Evolutionary conservation across 179 eudicot genomes (phyloP), one percentile per base, ranked within the genome.

Genomic region (Corrigiola litoralis): DNA sequence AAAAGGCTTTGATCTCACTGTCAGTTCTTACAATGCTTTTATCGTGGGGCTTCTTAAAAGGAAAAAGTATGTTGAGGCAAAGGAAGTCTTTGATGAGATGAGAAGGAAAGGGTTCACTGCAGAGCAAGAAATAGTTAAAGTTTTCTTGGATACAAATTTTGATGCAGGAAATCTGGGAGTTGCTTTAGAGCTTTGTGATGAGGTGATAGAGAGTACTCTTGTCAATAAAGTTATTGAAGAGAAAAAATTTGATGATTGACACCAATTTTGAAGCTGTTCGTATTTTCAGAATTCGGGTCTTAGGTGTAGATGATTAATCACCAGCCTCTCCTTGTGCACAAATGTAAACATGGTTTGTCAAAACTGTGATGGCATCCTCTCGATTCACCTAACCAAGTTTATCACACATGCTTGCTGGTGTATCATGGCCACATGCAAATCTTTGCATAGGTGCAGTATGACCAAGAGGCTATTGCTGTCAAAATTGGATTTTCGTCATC

Each of bases 141-240:
- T 80, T 59, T 92, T 89, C 53, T 70, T 85, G 31, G 97, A 92
- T 69, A 72, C 67, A 71, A 80, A 66, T 68, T 85, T 82, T 69
- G 77, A 80, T 33, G 87, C 84, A 32, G 92, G 92, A 68, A 78
- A 86, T 60, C 52, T 84, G 58, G 88, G 77, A 45, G 42, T 68
- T 72, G 75, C 89, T 63, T 81, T 87, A 50, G 85, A 79, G 72
- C 86, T 84, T 65, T 86, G 98, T 78, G 95, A 92, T 76, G 95
- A 89, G 70, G 76, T 73, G 20, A 67, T 81, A 29, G 92, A 87
- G 77, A 78, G 77, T 24, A 71, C 75, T 33, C 74, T 85, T 28
- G 31, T 41, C 47, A 79, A 78, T 56, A 62, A 78, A 56, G 73
- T 62, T 59, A 65, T 69, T 67, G 67, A 70, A 29, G 67, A 61